Percentiles rank a stretch among this genome's conserved stretches.
These are phyloP conservation scores for Trichosporon asahii DNA, from an alignment of 1,284 basidiomycete species.

Conservation along the genomic window DNA sequence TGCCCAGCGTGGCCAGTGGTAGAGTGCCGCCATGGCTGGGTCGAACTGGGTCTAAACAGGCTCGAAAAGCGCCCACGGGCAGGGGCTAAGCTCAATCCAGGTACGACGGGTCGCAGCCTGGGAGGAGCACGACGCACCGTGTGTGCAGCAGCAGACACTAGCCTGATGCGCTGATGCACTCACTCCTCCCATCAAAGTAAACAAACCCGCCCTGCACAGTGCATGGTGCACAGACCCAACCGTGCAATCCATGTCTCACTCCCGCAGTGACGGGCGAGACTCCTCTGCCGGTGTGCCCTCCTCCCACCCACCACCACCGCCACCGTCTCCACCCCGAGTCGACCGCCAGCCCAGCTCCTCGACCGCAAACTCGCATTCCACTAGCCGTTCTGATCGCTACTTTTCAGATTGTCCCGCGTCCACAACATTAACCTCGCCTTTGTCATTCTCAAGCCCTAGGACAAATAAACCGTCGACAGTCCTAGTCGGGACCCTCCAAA, in stretches of 20 bases:
- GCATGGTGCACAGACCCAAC: not conserved
- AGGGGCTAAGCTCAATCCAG: not conserved
- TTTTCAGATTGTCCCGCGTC: not conserved
- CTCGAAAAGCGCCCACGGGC: not conserved
- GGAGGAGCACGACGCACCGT: too few species aligned
- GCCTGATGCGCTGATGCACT: too few species aligned
- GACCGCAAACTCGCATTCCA: not conserved
- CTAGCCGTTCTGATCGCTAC: not conserved
- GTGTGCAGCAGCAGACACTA: too few species aligned
- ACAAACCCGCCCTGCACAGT: not conserved
- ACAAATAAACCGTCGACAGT: not conserved
- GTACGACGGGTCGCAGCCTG: not conserved
- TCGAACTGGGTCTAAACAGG: not conserved
- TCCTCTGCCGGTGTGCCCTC: not conserved
- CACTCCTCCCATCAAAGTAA: not conserved
- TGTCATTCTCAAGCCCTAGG: not conserved
- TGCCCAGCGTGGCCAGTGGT: not conserved
- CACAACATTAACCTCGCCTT: not conserved
- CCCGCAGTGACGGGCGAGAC: not conserved
- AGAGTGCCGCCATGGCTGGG: not conserved
- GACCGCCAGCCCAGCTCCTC: not conserved
- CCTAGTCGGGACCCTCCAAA: slow-evolving; percentile 1
- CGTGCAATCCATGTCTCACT: not conserved
- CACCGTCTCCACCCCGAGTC: not conserved
- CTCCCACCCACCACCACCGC: not conserved